These are phyloP conservation scores for Lentinula aciculospora DNA, from an alignment of 768 basidiomycete species.

Conservation along the genomic window DNA sequence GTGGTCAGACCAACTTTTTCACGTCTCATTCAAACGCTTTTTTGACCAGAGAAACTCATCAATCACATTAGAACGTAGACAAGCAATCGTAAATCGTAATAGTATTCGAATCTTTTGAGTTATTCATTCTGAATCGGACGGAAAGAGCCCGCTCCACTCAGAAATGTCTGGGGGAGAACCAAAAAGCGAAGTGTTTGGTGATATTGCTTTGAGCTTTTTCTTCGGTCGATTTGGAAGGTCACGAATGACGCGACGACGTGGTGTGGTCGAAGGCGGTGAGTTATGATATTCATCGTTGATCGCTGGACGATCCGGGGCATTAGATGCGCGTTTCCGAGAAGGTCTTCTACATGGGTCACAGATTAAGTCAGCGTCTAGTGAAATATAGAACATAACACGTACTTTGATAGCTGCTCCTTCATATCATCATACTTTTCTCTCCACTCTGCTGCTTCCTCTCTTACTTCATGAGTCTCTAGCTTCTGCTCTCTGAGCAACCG, in stretches of 20 bases:
- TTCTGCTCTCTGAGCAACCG: neutral
- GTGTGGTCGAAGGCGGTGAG: neutral
- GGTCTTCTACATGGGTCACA: neutral
- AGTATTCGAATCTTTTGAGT: no score
- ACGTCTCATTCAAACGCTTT: no score
- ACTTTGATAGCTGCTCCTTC: neutral
- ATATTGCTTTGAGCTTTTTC: neutral
- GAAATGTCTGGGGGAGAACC: no score
- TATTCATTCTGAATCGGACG: neutral
- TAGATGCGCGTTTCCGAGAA: neutral
- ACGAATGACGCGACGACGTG: constrained; percentile 6
- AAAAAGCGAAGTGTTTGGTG: no score
- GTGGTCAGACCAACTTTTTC: constrained; percentile 46
- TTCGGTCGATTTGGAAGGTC: neutral
- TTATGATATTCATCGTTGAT: neutral
- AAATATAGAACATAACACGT: neutral
- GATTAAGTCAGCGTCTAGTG: neutral
- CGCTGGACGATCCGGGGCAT: neutral
- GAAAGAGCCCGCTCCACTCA: no score
- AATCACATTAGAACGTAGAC: no score
- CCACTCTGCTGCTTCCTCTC: neutral
- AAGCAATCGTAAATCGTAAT: no score
- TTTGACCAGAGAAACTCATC: no score
- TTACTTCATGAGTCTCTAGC: neutral
- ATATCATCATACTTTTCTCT: neutral